Percentiles rank a stretch among this genome's conserved stretches.
Conservation (phyloP, 192 early-diverging fungal species). For the Rhizophagus clarus region DNA sequence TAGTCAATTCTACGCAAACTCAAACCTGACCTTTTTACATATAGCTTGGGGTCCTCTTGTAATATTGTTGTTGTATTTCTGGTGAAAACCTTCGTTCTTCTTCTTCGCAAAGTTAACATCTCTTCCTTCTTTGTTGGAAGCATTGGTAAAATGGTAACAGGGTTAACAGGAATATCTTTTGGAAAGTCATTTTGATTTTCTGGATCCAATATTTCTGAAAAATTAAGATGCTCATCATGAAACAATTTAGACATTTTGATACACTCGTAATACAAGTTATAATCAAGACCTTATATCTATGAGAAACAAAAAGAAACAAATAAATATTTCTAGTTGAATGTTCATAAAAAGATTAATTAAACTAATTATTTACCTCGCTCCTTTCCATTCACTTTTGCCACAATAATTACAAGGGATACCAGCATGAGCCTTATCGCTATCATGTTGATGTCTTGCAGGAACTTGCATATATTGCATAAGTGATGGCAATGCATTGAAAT, state of each 20-base stretch:
- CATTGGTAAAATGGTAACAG: constrained; percentile 13
- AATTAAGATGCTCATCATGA: constrained; percentile 17
- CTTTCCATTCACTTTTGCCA: constrained; percentile 21
- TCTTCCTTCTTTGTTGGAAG: constrained; percentile 27
- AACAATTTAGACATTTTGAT: constrained; percentile 13
- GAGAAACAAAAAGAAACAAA: not conserved
- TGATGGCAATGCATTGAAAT: constrained; percentile 21
- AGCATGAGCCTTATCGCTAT: not conserved
- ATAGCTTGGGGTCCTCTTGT: too few species aligned
- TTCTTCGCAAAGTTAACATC: constrained; percentile 2
- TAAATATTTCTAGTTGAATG: not conserved
- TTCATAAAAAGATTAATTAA: not conserved
- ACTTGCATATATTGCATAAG: constrained; percentile 16
- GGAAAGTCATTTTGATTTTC: not conserved
- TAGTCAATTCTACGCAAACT: too few species aligned
- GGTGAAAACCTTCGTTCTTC: constrained; percentile 16
- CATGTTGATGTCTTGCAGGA: constrained; percentile 8
- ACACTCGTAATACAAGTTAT: constrained; percentile 20
- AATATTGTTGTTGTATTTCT: constrained; percentile 27
- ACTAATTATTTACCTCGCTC: constrained; percentile 23
- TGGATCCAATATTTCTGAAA: constrained; percentile 6
- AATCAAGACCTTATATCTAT: constrained; percentile 17
- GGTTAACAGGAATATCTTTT: not conserved
- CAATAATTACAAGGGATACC: constrained; percentile 28
- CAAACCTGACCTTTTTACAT: too few species aligned